A percentile compares a stretch with the other conserved stretches of the same genome.
These are phyloP conservation scores for Saraca asoca DNA, from an alignment of 331 rosid genomes.

Conservation along the genomic window DNA sequence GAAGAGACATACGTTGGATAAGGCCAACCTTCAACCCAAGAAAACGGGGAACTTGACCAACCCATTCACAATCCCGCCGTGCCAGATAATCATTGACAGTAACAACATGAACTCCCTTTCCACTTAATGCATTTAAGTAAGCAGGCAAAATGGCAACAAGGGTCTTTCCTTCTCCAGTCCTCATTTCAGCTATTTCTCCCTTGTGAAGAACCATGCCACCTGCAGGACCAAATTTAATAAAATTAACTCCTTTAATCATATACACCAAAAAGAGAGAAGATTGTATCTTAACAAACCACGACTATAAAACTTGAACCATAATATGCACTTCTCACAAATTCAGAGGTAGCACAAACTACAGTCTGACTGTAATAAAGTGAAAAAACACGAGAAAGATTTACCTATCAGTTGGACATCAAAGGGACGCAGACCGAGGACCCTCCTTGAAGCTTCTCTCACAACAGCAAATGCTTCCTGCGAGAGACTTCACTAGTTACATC, in stretches of 20 bases:
- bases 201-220: conserved; percentile 98
- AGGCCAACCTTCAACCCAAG: conserved; percentile 99
- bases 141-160: conserved; percentile 95
- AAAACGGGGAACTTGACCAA: conserved; percentile 97
- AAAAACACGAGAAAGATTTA: conserved; percentile 3
- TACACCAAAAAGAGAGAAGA: neutral
- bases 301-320: neutral
- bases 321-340: neutral
- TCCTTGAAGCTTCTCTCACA: conserved; percentile 89
- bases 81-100: conserved; percentile 97
- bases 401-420: conserved; percentile 94
- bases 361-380: neutral
- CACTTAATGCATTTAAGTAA: conserved; percentile 84
- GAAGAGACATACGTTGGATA: conserved; percentile 87
- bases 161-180: conserved; percentile 98
- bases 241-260: neutral
- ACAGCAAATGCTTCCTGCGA: conserved; percentile 92
- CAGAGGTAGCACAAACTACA: neutral
- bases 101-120: conserved; percentile 93
- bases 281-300: neutral
- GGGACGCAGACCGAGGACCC: conserved; percentile 94
- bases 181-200: conserved; percentile 98
- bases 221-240: conserved; percentile 39
- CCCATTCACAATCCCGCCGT: conserved; percentile 97
- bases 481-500: conserved; percentile 18